A percentile compares a stretch with the other conserved stretches of the same genome.
These are phyloP conservation scores for Cyathus striatus DNA, from an alignment of 768 basidiomycete species.

Conservation along the genomic window DNA sequence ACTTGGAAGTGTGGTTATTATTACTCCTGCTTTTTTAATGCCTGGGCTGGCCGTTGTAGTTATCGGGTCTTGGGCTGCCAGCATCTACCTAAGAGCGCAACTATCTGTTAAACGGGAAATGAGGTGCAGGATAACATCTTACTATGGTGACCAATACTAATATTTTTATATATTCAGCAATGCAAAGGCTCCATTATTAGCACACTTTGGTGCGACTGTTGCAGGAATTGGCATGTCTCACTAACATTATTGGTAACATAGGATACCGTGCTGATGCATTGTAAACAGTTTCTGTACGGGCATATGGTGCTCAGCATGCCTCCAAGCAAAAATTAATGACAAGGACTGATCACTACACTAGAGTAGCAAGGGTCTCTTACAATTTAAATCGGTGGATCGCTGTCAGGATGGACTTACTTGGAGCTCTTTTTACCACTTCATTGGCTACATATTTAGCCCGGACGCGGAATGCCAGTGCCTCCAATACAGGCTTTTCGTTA, in stretches of 20 bases:
- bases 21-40: conserved; percentile 32
- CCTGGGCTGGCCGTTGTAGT: conserved; percentile 30
- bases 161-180: conserved; percentile 13
- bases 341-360: conserved; percentile 50
- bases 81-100: conserved; percentile 31
- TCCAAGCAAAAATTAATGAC: conserved; percentile 43
- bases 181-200: conserved; percentile 35
- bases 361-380: conserved; percentile 42
- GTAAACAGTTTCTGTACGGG: conserved; percentile 50
- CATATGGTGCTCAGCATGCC: conserved; percentile 54
- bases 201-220: conserved; percentile 42
- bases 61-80: conserved; percentile 31
- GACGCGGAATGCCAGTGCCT: conserved; percentile 27
- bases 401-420: conserved; percentile 52
- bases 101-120: conserved; percentile 32
- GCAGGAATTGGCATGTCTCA: conserved; percentile 45
- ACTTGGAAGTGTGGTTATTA: conserved; percentile 31
- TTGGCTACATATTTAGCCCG: conserved; percentile 54
- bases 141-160: conserved; percentile 13
- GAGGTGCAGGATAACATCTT: conserved; percentile 31
- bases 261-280: not conserved
- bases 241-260: conserved; percentile 11
- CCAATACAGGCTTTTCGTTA: conserved; percentile 49
- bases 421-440: conserved; percentile 46
- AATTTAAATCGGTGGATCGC: conserved; percentile 44